Conservation (phyloP, 768 basidiomycete species). For the Lentinula guzmanii region DNA sequence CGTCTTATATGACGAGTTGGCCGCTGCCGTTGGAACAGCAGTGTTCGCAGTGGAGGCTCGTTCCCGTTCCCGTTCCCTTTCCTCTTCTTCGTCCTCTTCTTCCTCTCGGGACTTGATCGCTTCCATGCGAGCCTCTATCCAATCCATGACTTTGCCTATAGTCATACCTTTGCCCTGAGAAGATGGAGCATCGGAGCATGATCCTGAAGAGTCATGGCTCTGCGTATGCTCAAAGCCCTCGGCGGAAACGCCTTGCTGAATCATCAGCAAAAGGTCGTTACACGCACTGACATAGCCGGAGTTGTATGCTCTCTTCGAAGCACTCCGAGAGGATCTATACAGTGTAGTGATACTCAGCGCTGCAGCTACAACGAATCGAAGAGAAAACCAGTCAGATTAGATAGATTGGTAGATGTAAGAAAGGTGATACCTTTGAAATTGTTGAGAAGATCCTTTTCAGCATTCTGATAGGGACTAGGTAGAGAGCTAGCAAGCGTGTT, state of each 20-base stretch:
- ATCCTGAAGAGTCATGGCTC: slow-evolving; percentile 32
- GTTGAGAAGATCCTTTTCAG: slow-evolving; percentile 75
- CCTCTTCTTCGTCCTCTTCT: slow-evolving; percentile 80
- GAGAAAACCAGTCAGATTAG: slow-evolving; percentile 9
- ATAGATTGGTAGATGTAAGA: slow-evolving; percentile 9
- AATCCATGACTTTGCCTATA: slow-evolving; percentile 78
- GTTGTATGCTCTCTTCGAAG: slow-evolving; percentile 76
- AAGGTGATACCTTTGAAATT: slow-evolving; percentile 66
- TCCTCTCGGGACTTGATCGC: slow-evolving; percentile 71
- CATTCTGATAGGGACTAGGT: slow-evolving; percentile 65
- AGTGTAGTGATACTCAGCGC: slow-evolving; percentile 82
- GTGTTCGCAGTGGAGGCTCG: slow-evolving; percentile 18
- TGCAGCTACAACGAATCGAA: slow-evolving; percentile 43
- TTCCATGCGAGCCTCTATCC: slow-evolving; percentile 77
- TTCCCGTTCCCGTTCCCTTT: slow-evolving; percentile 52
- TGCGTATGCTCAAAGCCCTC: slow-evolving; percentile 36
- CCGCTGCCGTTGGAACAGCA: neutral
- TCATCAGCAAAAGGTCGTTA: slow-evolving; percentile 73
- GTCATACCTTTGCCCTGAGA: slow-evolving; percentile 55
- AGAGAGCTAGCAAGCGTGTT: slow-evolving; percentile 75
- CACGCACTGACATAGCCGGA: slow-evolving; percentile 77
- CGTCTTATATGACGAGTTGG: neutral
- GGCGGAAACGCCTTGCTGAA: slow-evolving; percentile 76
- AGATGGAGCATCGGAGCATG: neutral
- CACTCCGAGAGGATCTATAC: slow-evolving; percentile 72